Conservation (phyloP, 163 green algal species). For the Volvox carteri region DNA sequence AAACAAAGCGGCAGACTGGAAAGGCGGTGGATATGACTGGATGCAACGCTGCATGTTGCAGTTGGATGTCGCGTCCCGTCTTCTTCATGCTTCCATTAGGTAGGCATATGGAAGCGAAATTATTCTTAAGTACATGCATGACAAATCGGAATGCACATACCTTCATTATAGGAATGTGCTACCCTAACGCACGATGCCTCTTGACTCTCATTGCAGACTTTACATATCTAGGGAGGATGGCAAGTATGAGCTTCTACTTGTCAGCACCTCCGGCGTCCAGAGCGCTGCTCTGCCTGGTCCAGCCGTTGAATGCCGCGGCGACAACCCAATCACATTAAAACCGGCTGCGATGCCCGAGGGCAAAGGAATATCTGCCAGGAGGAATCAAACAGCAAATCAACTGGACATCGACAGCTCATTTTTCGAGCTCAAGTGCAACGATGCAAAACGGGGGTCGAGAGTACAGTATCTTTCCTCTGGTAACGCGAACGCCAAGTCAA, state of each 20-base stretch:
- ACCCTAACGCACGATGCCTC: neutral
- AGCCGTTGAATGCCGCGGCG: neutral
- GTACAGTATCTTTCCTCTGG: neutral
- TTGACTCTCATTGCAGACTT: neutral
- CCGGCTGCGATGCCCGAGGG: too few relatives aligned
- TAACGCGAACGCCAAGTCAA: neutral
- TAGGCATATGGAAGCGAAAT: neutral
- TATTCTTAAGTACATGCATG: too few relatives aligned
- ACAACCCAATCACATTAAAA: neutral
- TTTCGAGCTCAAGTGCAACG: neutral
- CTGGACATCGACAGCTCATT: neutral
- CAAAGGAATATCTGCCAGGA: too few relatives aligned
- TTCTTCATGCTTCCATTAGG: neutral
- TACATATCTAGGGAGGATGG: neutral
- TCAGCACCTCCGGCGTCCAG: neutral
- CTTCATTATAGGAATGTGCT: too few relatives aligned
- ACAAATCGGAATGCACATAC: too few relatives aligned
- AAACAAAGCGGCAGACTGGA: neutral
- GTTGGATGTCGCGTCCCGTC: neutral
- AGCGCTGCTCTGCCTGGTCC: neutral
- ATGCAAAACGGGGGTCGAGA: neutral
- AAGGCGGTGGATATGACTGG: conserved; percentile 3
- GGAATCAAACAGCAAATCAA: too few relatives aligned
- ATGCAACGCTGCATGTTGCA: neutral
- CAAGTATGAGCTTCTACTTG: neutral